Base-by-base conservation (phyloP, 129 eudicot species). In the Cynara cardunculus region DNA sequence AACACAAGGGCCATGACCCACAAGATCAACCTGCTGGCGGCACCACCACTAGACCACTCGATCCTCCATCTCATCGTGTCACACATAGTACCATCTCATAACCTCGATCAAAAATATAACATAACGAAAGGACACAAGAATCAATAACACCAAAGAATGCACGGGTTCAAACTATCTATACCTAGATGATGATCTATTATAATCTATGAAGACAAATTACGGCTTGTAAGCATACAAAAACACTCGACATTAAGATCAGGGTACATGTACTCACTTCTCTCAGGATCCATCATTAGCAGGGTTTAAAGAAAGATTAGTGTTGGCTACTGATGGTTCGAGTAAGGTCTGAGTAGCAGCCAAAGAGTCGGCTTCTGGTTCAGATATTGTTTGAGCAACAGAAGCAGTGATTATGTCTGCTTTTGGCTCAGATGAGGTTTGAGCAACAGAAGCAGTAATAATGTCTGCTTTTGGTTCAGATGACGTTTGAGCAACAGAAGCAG, bases 41-140 rank as follows among this genome's bases (percentile, higher is more conserved):
- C 71, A 30, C 71, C 59, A 76, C 35, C 49, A 24, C 61, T 37
- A 26, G 21, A 2, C 53, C 69, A 64, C 65, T 64, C 28, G 14
- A 22, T 22, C 69, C 13, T 64, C 69, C 13, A 21, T 13, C 25
- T 13, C 75, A 44, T 68, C 30, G 28, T 24, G 66, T 37, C 67
- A 34, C 37, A 80, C 11, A 2, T 73, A 64, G 46, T 68, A 80
- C 66, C 79, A 24, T 74, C 80, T 73, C 84, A 49, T 80, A 74
- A 75, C 30, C 71, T 69, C 77, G 32, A 53, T 72, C 25, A 76
- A 35, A 76, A 70, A 16, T 69, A 77, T 25, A 35, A 25, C 61
- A 71, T 22, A 53, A 62, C 34, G 22, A 78, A 68, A 68, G 7
- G 61, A 46, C 11, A 32, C 14, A 69, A 75, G 22, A 24, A 49